These are phyloP conservation scores for Sugiyamaella smithiae DNA, from an alignment of 805 yeast species.

Conservation along the genomic window DNA sequence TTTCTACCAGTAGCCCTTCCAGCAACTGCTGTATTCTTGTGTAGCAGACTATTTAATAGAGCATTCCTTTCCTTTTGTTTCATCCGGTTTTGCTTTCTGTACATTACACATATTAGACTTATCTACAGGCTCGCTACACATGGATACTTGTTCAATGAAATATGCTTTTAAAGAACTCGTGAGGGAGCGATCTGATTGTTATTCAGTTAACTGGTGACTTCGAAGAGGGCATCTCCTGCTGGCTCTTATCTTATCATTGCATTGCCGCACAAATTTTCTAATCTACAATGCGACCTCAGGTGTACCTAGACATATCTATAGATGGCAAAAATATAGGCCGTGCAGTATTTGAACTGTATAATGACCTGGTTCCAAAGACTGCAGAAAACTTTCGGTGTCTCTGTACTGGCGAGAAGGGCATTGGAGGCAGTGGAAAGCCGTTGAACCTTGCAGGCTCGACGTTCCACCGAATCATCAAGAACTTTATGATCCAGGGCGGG, in stretches of 20 bases:
- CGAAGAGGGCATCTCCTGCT: no score
- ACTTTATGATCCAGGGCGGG: conserved; percentile 94
- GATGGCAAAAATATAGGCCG: background rate
- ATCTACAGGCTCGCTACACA: no score
- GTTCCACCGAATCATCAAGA: conserved; percentile 87
- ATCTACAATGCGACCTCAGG: conserved; percentile 2
- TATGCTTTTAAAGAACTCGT: no score
- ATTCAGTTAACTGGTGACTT: no score
- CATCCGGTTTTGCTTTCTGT: no score
- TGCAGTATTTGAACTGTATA: conserved; percentile 2
- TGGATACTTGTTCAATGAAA: no score
- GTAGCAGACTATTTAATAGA: conserved; percentile 10
- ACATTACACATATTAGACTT: no score
- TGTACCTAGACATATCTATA: conserved; percentile 6
- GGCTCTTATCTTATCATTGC: no score
- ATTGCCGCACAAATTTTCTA: no score
- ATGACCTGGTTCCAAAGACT: conserved; percentile 70
- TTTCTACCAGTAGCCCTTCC: conserved; percentile 13
- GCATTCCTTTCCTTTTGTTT: conserved; percentile 1
- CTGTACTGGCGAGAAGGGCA: conserved; percentile 85
- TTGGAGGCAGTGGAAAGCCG: conserved; percentile 58
- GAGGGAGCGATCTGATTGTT: no score
- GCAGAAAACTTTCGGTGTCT: conserved; percentile 86
- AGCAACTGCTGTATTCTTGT: conserved; percentile 26
- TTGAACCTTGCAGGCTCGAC: conserved; percentile 74